phyloP scores from a whole-genome alignment of 1,284 basidiomycete species.

The Pholiota adiposa region DNA sequence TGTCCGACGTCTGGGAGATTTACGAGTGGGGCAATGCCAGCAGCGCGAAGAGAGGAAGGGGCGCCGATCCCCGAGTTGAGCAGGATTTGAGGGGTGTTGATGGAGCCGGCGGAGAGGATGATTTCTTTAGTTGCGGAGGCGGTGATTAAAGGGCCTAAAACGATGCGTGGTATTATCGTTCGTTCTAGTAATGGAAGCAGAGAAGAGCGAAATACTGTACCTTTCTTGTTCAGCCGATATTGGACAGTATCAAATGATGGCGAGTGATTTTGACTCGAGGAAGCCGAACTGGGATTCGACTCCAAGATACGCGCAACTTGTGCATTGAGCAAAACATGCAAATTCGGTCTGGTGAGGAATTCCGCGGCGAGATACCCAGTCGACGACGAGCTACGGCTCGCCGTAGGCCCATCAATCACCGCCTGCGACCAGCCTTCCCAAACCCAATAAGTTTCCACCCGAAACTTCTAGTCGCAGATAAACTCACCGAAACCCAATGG shows the following conservation, averaged over 20 bases:
- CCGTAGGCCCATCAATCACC: slow-evolving; percentile 31
- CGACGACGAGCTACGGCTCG: slow-evolving; percentile 41
- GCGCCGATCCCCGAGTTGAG: neutral
- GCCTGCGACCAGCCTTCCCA: slow-evolving; percentile 30
- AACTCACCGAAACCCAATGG: slow-evolving; percentile 37
- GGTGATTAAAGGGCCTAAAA: neutral
- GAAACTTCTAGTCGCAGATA: neutral
- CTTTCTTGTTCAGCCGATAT: slow-evolving; percentile 25
- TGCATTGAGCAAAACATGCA: slow-evolving; percentile 41
- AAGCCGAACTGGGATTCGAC: neutral
- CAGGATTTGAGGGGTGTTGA: neutral
- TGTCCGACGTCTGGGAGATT: neutral
- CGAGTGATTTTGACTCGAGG: neutral
- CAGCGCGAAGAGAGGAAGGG: neutral
- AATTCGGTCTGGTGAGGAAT: slow-evolving; percentile 38
- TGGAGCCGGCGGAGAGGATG: neutral
- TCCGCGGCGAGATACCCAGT: slow-evolving; percentile 40
- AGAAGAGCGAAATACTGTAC: too few species aligned
- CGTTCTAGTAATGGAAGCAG: too few species aligned
- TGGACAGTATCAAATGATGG: slow-evolving; percentile 38
- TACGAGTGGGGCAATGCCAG: slow-evolving; percentile 1
- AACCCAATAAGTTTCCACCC: too few species aligned
- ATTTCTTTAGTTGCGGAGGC: neutral
- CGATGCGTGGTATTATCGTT: too few species aligned
- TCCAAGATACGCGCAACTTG: slow-evolving; percentile 26